Conservation (phyloP, 2,329 filamentous ascomycete genomes). For the Verticillium albo-atrum region DNA sequence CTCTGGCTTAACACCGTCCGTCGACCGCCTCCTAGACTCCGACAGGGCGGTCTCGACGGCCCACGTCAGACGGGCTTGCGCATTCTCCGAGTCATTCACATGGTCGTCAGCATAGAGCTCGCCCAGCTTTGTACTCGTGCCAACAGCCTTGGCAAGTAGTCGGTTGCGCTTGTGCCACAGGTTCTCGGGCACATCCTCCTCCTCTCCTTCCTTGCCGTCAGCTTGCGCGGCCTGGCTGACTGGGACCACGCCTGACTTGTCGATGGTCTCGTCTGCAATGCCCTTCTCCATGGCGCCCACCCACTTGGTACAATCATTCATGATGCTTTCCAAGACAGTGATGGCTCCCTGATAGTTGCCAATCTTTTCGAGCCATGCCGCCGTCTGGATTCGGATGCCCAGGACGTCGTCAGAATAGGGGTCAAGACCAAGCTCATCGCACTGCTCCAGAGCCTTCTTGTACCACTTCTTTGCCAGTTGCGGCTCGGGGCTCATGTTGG, state of each 20-base stretch:
- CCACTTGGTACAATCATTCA: conserved; percentile 63
- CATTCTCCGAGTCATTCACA: conserved; percentile 67
- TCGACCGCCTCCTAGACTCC: conserved; percentile 66
- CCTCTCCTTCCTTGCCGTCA: conserved; percentile 14
- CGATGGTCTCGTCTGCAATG: conserved; percentile 40
- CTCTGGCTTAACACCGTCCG: conserved; percentile 63
- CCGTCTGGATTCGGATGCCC: conserved; percentile 80
- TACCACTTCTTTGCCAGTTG: conserved; percentile 80
- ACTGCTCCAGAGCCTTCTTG: conserved; percentile 69
- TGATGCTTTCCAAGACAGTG: conserved; percentile 73
- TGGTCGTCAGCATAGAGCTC: conserved; percentile 76
- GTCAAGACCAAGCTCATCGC: conserved; percentile 71
- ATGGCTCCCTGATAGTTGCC: conserved; percentile 66
- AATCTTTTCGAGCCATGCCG: conserved; percentile 74
- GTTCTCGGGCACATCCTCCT: conserved; percentile 36
- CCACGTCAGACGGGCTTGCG: conserved; percentile 72
- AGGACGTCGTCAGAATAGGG: conserved; percentile 88
- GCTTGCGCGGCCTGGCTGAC: conserved; percentile 5
- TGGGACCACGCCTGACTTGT: conserved; percentile 30
- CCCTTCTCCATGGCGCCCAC: conserved; percentile 49
- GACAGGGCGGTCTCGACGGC: conserved; percentile 75
- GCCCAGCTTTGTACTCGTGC: conserved; percentile 77
- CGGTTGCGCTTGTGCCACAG: conserved; percentile 57
- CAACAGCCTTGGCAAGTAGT: conserved; percentile 68
- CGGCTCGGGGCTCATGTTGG: conserved; percentile 70